phyloP scores from a whole-genome alignment of 805 yeast genomes.

The Teunomyces kruisii region DNA sequence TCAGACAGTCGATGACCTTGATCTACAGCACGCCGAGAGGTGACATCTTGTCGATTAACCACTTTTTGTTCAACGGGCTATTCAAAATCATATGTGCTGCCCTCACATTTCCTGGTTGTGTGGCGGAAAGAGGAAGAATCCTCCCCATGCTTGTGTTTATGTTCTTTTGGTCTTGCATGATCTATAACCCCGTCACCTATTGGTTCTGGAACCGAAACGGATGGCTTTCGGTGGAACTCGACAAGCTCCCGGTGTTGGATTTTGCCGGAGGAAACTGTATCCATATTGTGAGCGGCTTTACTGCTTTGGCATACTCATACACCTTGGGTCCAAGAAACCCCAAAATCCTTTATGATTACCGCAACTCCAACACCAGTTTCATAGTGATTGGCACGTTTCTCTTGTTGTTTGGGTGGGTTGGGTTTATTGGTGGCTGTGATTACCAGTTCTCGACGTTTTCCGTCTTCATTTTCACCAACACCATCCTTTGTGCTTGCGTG shows the following conservation, averaged over 20 bases:
- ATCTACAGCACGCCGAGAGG: slow-evolving; percentile 40
- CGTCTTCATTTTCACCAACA: slow-evolving; percentile 30
- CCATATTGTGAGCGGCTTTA: slow-evolving; percentile 47
- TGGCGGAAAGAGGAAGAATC: slow-evolving; percentile 43
- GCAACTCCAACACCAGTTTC: slow-evolving; percentile 34
- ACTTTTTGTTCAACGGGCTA: slow-evolving; percentile 39
- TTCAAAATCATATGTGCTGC: slow-evolving; percentile 40
- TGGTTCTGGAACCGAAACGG: slow-evolving; percentile 48
- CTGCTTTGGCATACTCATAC: slow-evolving; percentile 43
- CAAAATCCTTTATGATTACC: slow-evolving; percentile 33
- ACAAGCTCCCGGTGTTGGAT: slow-evolving; percentile 38
- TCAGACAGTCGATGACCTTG: slow-evolving; percentile 14
- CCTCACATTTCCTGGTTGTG: slow-evolving; percentile 44
- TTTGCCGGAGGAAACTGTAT: slow-evolving; percentile 47
- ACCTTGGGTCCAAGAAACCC: slow-evolving; percentile 44
- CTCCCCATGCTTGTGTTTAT: slow-evolving; percentile 41
- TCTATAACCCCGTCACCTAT: slow-evolving; percentile 44
- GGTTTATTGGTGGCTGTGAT: slow-evolving; percentile 45
- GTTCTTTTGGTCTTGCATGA: slow-evolving; percentile 39
- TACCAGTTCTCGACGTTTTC: slow-evolving; percentile 35
- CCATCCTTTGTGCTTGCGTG: slow-evolving; percentile 32
- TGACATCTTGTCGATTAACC: slow-evolving; percentile 32
- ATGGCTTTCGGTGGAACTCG: slow-evolving; percentile 38
- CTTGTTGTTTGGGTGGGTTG: slow-evolving; percentile 40
- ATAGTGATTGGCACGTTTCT: slow-evolving; percentile 35